These are phyloP conservation scores for Gyromitra esculenta DNA, from an alignment of 2,329 filamentous ascomycete species.

Conservation along the genomic window DNA sequence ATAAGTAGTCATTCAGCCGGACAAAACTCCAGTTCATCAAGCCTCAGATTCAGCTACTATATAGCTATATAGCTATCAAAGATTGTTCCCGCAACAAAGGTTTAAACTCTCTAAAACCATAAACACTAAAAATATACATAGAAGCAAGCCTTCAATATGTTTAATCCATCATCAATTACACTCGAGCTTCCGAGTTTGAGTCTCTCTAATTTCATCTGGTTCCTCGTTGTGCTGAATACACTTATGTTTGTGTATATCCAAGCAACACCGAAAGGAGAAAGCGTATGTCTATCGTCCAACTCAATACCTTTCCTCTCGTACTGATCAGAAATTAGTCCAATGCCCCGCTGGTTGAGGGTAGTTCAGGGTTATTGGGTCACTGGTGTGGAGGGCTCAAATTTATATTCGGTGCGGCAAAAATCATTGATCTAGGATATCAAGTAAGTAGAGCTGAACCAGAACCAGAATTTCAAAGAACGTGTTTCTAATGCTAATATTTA, in stretches of 20 bases:
- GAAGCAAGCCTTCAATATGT: slow-evolving; percentile 10
- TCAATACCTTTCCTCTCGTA: not conserved
- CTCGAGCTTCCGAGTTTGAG: slow-evolving; percentile 11
- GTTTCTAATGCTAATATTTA: not conserved
- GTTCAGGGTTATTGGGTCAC: slow-evolving; percentile 15
- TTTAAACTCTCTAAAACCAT: not conserved
- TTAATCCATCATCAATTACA: not conserved
- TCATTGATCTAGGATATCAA: slow-evolving; percentile 21
- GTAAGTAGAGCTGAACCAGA: not conserved
- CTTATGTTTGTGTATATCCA: slow-evolving; percentile 30
- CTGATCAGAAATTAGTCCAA: slow-evolving; percentile 18
- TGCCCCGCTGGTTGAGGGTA: not conserved
- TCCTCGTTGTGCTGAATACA: slow-evolving; percentile 30
- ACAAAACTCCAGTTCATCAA: not conserved
- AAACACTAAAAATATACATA: not conserved
- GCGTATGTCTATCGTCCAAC: not conserved
- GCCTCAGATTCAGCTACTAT: not conserved
- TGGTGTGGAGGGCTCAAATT: slow-evolving; percentile 26
- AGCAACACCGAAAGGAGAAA: not conserved
- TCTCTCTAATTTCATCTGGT: slow-evolving; percentile 34
- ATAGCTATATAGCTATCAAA: not conserved
- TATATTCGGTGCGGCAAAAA: slow-evolving; percentile 12
- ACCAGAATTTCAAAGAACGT: not conserved
- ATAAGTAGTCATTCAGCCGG: not conserved
- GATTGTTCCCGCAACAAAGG: not conserved